These are phyloP conservation scores for Arthrobotrys entomopaga DNA, from an alignment of 2,329 filamentous ascomycete species.

Conservation along the genomic window DNA sequence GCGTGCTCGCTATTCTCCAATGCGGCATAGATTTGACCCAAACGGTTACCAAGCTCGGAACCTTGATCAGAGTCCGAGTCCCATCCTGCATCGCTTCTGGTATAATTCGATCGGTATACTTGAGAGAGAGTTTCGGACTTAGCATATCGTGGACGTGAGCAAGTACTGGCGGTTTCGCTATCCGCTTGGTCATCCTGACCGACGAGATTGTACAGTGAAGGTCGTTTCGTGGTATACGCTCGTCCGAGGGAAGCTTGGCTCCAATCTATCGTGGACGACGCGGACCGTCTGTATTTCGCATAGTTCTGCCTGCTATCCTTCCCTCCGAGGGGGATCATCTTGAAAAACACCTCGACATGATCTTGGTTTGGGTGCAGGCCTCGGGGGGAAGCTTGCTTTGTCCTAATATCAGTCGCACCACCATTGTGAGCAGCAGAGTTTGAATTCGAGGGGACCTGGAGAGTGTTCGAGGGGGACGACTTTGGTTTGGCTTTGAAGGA, in stretches of 20 bases:
- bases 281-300: conserved; percentile 34
- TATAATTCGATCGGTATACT: conserved; percentile 22
- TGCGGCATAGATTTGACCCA: conserved; percentile 37
- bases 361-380: conserved; percentile 16
- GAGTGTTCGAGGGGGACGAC: conserved; percentile 25
- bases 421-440: conserved; percentile 15
- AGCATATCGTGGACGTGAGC: conserved; percentile 38
- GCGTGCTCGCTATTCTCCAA: conserved; percentile 33
- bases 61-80: conserved; percentile 39
- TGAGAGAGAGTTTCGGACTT: conserved; percentile 45
- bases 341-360: conserved; percentile 54
- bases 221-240: conserved; percentile 27
- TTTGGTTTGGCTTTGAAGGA: conserved; percentile 13
- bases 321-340: conserved; percentile 52
- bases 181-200: conserved; percentile 36
- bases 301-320: conserved; percentile 39
- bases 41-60: conserved; percentile 37
- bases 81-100: conserved; percentile 45
- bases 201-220: conserved; percentile 36
- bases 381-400: conserved; percentile 21
- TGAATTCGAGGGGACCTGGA: conserved; percentile 14
- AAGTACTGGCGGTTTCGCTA: conserved; percentile 9
- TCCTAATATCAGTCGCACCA: conserved; percentile 13
- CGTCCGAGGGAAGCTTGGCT: conserved; percentile 34
- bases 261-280: conserved; percentile 46